phyloP scores from a whole-genome alignment of 768 basidiomycete species.

The Leccinum pellstonianum region DNA sequence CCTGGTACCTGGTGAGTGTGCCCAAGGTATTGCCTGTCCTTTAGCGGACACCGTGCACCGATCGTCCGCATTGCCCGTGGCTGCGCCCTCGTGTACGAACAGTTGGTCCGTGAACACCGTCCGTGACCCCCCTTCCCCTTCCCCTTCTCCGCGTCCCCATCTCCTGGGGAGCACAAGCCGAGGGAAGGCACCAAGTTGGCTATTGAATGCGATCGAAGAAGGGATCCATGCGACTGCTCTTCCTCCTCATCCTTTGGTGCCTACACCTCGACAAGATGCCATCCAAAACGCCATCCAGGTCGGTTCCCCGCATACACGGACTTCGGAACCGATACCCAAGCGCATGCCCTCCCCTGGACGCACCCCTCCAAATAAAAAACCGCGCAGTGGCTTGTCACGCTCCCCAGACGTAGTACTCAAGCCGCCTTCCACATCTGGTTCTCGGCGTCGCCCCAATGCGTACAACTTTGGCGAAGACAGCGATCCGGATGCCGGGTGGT shows the following conservation, averaged over 20 bases:
- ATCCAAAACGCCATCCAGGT: neutral
- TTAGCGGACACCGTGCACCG: slow-evolving; percentile 6
- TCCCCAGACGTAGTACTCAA: neutral
- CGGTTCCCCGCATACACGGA: slow-evolving; percentile 5
- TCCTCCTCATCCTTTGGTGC: neutral
- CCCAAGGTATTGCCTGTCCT: slow-evolving; percentile 5
- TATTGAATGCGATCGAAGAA: slow-evolving; percentile 4
- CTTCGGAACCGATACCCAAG: slow-evolving; percentile 7
- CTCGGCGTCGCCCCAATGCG: slow-evolving; percentile 8
- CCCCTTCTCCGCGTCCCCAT: neutral
- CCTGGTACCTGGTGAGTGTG: slow-evolving; percentile 5
- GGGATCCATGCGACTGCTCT: neutral
- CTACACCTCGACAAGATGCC: neutral
- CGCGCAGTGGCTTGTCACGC: neutral
- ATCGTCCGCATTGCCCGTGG: neutral
- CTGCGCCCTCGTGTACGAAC: neutral
- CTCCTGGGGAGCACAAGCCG: neutral
- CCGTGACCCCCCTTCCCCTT: neutral
- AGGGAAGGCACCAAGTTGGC: slow-evolving; percentile 7
- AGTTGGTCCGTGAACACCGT: neutral
- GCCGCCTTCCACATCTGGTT: neutral
- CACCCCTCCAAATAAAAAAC: slow-evolving; percentile 3
- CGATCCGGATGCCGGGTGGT: slow-evolving; percentile 24
- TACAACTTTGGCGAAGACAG: slow-evolving; percentile 21
- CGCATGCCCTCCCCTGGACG: slow-evolving; percentile 5